phyloP scores from a whole-genome alignment of 768 basidiomycete genomes.

The Hydnomerulius pinastri region DNA sequence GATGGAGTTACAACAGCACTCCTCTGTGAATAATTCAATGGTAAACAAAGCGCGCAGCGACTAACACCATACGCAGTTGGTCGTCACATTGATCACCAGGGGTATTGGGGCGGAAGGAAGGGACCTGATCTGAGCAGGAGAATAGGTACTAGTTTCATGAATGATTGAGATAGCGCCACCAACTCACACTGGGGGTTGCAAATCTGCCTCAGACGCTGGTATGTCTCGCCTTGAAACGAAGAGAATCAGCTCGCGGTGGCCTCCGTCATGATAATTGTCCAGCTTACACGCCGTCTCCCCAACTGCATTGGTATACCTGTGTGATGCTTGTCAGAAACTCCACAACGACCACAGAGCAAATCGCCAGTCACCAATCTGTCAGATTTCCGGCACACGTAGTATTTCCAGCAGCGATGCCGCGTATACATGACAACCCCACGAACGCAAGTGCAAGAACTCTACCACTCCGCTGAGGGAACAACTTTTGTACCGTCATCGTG shows the following conservation, averaged over 20 bases:
- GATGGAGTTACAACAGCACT: constrained; percentile 31
- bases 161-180: too few species aligned
- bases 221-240: constrained; percentile 18
- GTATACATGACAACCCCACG: background rate
- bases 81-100: constrained; percentile 29
- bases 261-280: background rate
- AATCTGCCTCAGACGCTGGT: constrained; percentile 28
- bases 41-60: background rate
- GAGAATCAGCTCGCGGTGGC: background rate
- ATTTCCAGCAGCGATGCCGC: constrained; percentile 15
- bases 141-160: too few species aligned
- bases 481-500: background rate
- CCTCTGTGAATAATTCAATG: constrained; percentile 8
- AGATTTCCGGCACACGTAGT: constrained; percentile 21
- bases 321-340: background rate
- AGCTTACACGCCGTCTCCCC: constrained; percentile 31
- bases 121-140: constrained; percentile 19
- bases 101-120: constrained; percentile 18
- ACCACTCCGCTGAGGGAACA: background rate
- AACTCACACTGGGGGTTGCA: constrained; percentile 23
- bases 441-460: background rate
- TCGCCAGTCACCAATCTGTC: constrained; percentile 15
- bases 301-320: constrained; percentile 25
- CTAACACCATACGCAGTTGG: constrained; percentile 19
- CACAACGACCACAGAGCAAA: background rate